A percentile compares a stretch with the other conserved stretches of the same genome.
These are phyloP conservation scores for Glomus cerebriforme DNA, from an alignment of 192 early-diverging fungal species.

Conservation along the genomic window DNA sequence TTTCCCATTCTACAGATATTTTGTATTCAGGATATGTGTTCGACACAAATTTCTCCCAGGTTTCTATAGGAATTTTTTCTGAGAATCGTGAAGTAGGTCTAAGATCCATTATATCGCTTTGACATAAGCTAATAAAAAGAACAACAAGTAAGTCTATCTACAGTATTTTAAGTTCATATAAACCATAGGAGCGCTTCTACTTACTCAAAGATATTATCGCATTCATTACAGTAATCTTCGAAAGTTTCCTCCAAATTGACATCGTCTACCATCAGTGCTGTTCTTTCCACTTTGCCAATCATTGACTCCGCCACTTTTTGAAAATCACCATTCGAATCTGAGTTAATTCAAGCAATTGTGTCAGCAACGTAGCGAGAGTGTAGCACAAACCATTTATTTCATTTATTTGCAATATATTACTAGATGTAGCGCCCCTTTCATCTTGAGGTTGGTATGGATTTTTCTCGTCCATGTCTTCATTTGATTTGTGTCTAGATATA, in stretches of 20 bases:
- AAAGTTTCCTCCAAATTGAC: conserved; percentile 25
- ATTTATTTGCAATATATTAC: too few relatives aligned
- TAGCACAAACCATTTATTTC: too few relatives aligned
- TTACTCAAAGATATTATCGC: conserved; percentile 31
- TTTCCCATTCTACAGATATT: conserved; percentile 14
- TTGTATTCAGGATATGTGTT: conserved; percentile 19
- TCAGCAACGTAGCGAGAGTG: too few relatives aligned
- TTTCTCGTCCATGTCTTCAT: too few relatives aligned
- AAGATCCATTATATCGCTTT: conserved; percentile 26
- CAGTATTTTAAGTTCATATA: conserved; percentile 1
- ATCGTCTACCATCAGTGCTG: conserved; percentile 17
- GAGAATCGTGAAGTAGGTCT: conserved; percentile 17
- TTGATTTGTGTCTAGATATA: too few relatives aligned
- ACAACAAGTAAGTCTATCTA: background rate
- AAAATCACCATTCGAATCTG: conserved; percentile 11
- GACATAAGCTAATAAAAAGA: conserved; percentile 18
- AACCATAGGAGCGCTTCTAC: background rate
- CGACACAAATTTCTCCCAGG: conserved; percentile 8
- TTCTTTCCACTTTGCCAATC: conserved; percentile 29
- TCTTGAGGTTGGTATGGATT: too few relatives aligned
- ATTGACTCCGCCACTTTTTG: conserved; percentile 27
- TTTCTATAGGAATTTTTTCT: background rate
- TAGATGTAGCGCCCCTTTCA: too few relatives aligned
- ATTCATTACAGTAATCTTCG: conserved; percentile 13
- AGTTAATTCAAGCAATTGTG: too few relatives aligned